Conservation (phyloP, 2,329 filamentous ascomycete species). For the Acarospora socialis region DNA sequence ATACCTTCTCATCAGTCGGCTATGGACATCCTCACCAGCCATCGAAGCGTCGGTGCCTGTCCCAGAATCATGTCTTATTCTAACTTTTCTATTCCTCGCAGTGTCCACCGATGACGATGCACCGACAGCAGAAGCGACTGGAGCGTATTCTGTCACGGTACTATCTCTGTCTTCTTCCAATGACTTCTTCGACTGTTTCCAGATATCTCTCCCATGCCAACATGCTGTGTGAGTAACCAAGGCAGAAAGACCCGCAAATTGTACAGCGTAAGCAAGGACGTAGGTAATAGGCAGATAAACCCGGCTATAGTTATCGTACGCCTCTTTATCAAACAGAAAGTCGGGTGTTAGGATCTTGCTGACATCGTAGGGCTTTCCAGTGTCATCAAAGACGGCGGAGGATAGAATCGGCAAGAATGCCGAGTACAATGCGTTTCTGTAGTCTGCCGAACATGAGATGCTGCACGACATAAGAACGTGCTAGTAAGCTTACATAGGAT, state of each 20-base stretch:
- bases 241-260: constrained; percentile 70
- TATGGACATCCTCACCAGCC: constrained; percentile 67
- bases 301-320: constrained; percentile 67
- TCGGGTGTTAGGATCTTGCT: constrained; percentile 63
- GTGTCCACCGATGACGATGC: background rate
- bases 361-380: constrained; percentile 65
- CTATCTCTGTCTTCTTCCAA: constrained; percentile 47
- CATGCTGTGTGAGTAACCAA: constrained; percentile 67
- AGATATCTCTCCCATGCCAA: constrained; percentile 76
- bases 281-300: constrained; percentile 81
- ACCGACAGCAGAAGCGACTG: constrained; percentile 26
- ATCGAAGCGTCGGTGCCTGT: constrained; percentile 31
- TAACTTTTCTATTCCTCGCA: constrained; percentile 11
- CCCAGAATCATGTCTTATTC: too few species aligned
- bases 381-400: constrained; percentile 73
- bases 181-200: constrained; percentile 58
- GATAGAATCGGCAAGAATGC: constrained; percentile 81
- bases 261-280: constrained; percentile 70
- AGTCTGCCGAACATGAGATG: constrained; percentile 34
- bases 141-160: constrained; percentile 38
- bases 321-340: constrained; percentile 62
- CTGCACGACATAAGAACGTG: background rate
- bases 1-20: constrained; percentile 69
- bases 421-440: constrained; percentile 63
- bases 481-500: constrained; percentile 42